These are phyloP conservation scores for Yamadazyma siamensis DNA, from an alignment of 1,139 yeast species.

Conservation along the genomic window DNA sequence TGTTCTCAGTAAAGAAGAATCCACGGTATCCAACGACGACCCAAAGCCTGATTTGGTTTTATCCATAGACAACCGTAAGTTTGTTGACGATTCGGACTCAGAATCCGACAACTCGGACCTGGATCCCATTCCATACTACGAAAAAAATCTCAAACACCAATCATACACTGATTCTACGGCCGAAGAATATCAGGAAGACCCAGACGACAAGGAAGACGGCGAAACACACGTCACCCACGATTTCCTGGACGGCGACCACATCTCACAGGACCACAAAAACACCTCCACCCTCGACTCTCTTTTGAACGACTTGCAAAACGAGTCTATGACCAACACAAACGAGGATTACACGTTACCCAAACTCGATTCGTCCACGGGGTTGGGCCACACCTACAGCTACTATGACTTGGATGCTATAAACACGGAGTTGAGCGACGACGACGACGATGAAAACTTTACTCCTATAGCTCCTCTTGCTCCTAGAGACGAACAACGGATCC, in stretches of 20 bases:
- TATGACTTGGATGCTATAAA: slow-evolving; percentile 12
- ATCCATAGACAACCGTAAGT: slow-evolving; percentile 13
- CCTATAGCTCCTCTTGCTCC: slow-evolving; percentile 29
- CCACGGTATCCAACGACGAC: background rate
- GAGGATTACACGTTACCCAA: slow-evolving; percentile 18
- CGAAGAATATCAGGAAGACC: too few relatives aligned
- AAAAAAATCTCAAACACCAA: slow-evolving; percentile 7
- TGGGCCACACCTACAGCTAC: slow-evolving; percentile 19
- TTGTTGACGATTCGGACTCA: slow-evolving; percentile 4
- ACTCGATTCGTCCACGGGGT: slow-evolving; percentile 21
- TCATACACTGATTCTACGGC: slow-evolving; percentile 3
- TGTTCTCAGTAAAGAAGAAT: background rate
- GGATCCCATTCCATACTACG: slow-evolving; percentile 17
- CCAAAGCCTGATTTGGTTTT: slow-evolving; percentile 10
- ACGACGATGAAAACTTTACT: slow-evolving; percentile 17
- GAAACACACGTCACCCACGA: background rate
- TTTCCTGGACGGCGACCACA: background rate
- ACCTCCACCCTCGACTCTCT: slow-evolving; percentile 24
- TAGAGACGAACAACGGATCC: slow-evolving; percentile 22
- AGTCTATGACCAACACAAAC: slow-evolving; percentile 14
- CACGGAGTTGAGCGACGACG: slow-evolving; percentile 2
- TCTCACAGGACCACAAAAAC: too few relatives aligned
- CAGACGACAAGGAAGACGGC: too few relatives aligned
- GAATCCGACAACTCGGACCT: slow-evolving; percentile 7
- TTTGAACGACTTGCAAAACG: slow-evolving; percentile 32